Base-by-base conservation (phyloP, 2,329 filamentous ascomycete genomes). In the Elsinoe batatas region DNA sequence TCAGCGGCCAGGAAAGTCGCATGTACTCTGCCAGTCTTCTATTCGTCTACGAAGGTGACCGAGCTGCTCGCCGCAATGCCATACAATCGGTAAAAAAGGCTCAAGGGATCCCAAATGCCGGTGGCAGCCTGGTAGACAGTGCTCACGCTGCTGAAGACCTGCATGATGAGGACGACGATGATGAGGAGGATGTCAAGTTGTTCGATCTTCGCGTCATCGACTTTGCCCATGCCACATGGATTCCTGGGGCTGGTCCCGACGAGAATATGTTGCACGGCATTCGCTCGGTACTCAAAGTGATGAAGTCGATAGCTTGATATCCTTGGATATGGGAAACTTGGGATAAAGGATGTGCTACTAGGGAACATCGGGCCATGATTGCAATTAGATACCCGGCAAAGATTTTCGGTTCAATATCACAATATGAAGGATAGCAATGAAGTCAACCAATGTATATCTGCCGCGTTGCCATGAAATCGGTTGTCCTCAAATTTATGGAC, bases 141-240 rank as follows among this genome's bases (percentile, higher is more conserved):
- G 44, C 17, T 15, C 50, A 59, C 54, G 49, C 63, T 58, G 62
- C 60, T 56, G 62, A 64, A 59, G 71, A 78, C 1, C 74, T 74
- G 58, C 75, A 74, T 1, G 78, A 81, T 0, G 79, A 83, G 1
- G 79, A 82, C 2, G 72, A 76, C 44, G 75, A 79, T 53, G 70
- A 76, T 56, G 69, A 66, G 72, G 58, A 66, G 69, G 57, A 56
- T 10, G 85, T 85, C 0, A 84, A 84, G 63, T 80, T 95, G 42
- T 88, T 85, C 64, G 79, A 82, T 11, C 77, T 96, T 50, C 93
- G 91, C 67, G 77, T 98, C 60, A 98, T 98, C 63, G 93, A 98
- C 69, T 98, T 98, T 76, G 93, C 93, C 1, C 93, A 98, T 70
- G 93, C 93, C 10, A 73, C 76, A 50, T 97, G 86, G 84, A 85